Evolutionary conservation across 1,284 basidiomycete species (phyloP).

Genomic region (Thecaphora frezii): DNA sequence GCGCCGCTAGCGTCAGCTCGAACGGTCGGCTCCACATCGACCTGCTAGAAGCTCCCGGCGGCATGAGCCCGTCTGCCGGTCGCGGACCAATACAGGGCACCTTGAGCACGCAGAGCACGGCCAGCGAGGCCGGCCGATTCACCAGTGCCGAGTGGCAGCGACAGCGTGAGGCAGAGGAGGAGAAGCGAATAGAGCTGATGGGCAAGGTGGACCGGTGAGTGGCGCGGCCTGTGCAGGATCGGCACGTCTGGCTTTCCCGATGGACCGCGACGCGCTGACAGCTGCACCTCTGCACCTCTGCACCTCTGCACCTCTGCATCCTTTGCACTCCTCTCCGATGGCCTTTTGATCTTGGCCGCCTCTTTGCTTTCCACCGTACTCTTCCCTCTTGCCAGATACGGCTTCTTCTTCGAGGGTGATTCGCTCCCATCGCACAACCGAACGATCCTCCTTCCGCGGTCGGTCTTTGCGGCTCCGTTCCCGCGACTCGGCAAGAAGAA

Average conservation of each 20-base stretch:
- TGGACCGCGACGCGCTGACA: too few relatives aligned
- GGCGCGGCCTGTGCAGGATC: too few relatives aligned
- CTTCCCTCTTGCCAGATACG: conserved; percentile 5
- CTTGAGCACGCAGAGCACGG: conserved; percentile 7
- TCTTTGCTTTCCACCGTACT: neutral
- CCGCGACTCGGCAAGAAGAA: conserved; percentile 7
- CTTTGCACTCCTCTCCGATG: too few relatives aligned
- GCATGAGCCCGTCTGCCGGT: neutral
- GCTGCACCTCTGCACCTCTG: too few relatives aligned
- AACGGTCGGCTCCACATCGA: neutral
- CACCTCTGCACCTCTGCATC: too few relatives aligned
- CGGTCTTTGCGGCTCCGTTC: conserved; percentile 15
- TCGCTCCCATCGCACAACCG: conserved; percentile 15
- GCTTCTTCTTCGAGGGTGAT: conserved; percentile 27
- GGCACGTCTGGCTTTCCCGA: too few relatives aligned
- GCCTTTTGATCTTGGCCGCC: too few relatives aligned
- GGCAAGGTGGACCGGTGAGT: conserved; percentile 38
- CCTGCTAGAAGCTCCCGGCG: neutral
- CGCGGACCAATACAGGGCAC: conserved; percentile 2
- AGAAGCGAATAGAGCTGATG: conserved; percentile 28
- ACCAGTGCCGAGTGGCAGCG: conserved; percentile 24
- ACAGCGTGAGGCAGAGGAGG: conserved; percentile 25
- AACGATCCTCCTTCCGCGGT: conserved; percentile 11
- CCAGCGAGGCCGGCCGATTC: conserved; percentile 12
- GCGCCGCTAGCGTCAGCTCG: neutral